Conservation (phyloP, 1,284 basidiomycete species). For the Earliella scabrosa region DNA sequence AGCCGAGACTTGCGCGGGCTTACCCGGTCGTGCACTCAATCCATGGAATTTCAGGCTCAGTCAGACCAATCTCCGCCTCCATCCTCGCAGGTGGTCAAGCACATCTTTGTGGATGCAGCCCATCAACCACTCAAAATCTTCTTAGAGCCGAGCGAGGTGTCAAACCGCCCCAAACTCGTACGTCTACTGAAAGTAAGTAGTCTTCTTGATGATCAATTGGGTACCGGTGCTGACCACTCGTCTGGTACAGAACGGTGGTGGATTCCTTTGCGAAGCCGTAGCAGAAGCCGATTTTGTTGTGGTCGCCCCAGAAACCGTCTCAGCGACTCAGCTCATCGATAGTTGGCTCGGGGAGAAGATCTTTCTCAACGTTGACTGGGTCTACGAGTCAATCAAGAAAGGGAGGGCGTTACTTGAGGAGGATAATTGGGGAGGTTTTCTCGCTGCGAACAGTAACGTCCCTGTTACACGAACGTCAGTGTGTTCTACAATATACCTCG, state of each 20-base stretch:
- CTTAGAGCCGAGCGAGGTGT: conserved; percentile 55
- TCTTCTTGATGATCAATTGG: conserved; percentile 9
- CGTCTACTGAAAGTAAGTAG: conserved; percentile 51
- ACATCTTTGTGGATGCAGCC: conserved; percentile 20
- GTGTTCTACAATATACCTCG: not conserved
- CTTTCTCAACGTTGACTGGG: conserved; percentile 42
- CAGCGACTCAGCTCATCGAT: conserved; percentile 56
- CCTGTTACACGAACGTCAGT: not conserved
- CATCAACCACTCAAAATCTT: conserved; percentile 42
- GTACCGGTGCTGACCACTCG: not conserved
- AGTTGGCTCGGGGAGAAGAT: conserved; percentile 61
- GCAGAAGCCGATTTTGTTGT: conserved; percentile 57
- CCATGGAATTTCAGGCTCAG: conserved; percentile 2
- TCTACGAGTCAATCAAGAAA: conserved; percentile 27
- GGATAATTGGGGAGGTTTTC: conserved; percentile 61
- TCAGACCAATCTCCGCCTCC: not conserved
- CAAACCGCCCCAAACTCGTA: conserved; percentile 53
- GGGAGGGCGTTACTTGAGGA: conserved; percentile 46
- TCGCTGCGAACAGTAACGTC: conserved; percentile 23
- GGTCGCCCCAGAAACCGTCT: conserved; percentile 54
- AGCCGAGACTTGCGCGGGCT: not conserved
- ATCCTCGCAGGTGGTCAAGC: conserved; percentile 6
- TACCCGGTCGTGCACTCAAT: not conserved
- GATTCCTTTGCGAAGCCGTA: conserved; percentile 49
- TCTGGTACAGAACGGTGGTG: conserved; percentile 52